phyloP scores from a whole-genome alignment of 768 basidiomycete genomes.

The Leccinum broughii region DNA sequence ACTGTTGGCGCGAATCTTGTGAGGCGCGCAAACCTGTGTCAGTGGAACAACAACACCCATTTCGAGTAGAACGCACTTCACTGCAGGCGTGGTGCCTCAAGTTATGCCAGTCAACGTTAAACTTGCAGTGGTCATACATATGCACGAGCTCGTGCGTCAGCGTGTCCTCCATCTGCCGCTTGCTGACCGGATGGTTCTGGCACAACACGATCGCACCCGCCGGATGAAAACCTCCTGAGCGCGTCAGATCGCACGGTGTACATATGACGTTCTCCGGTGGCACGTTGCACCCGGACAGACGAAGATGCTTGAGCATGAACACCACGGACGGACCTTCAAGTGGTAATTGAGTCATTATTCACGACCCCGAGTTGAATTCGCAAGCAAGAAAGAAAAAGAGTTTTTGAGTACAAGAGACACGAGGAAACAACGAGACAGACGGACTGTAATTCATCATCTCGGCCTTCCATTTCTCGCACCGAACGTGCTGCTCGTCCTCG shows the following conservation, averaged over 20 bases:
- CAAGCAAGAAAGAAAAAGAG: neutral
- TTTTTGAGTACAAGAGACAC: conserved; percentile 7
- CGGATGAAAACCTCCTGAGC: conserved; percentile 84
- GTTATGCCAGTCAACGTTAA: conserved; percentile 91
- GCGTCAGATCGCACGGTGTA: conserved; percentile 73
- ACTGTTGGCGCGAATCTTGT: conserved; percentile 92
- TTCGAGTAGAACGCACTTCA: conserved; percentile 60
- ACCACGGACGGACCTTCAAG: conserved; percentile 74
- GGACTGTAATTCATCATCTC: conserved; percentile 70
- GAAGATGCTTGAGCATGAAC: conserved; percentile 93
- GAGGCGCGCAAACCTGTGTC: neutral
- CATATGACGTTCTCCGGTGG: conserved; percentile 77
- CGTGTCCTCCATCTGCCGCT: conserved; percentile 91
- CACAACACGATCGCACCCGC: conserved; percentile 83
- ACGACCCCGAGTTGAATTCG: conserved; percentile 5
- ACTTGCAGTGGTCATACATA: conserved; percentile 93
- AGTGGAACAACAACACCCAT: neutral
- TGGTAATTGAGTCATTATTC: neutral
- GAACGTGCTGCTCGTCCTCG: conserved; percentile 39
- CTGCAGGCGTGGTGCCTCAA: conserved; percentile 94
- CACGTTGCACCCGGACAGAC: conserved; percentile 69
- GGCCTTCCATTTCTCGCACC: conserved; percentile 70
- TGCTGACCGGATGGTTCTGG: conserved; percentile 76
- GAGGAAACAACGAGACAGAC: conserved; percentile 31
- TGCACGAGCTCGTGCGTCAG: conserved; percentile 93